These are phyloP conservation scores for Onygenales sp. DNA, from an alignment of 2,329 filamentous ascomycete genomes.

Conservation along the genomic window DNA sequence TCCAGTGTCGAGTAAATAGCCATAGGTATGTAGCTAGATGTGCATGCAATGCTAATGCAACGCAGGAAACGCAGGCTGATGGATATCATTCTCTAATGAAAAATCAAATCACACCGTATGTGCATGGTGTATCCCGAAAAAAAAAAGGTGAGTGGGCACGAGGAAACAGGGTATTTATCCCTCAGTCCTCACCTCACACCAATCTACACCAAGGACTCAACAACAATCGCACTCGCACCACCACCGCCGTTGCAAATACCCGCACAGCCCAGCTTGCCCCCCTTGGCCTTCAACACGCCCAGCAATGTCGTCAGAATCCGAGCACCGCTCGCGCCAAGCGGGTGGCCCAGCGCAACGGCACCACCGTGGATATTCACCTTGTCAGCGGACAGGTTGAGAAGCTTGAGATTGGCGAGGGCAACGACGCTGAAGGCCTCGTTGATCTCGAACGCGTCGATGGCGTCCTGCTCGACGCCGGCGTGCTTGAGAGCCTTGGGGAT, in stretches of 20 bases:
- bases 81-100: neutral
- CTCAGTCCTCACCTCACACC: neutral
- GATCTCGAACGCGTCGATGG: conserved; percentile 93
- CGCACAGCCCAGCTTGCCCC: conserved; percentile 84
- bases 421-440: conserved; percentile 99
- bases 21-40: too few relatives aligned
- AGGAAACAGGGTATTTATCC: neutral
- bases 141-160: neutral
- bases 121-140: neutral
- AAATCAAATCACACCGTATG: neutral
- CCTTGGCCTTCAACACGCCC: conserved; percentile 80
- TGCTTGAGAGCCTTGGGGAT: conserved; percentile 98
- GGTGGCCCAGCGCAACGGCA: conserved; percentile 91
- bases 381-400: conserved; percentile 66
- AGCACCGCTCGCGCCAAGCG: conserved; percentile 85
- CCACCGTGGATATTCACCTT: conserved; percentile 95
- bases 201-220: conserved; percentile 52
- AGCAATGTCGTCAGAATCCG: conserved; percentile 86
- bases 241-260: conserved; percentile 98
- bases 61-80: neutral
- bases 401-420: conserved; percentile 89
- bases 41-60: too few relatives aligned
- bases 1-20: too few relatives aligned
- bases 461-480: conserved; percentile 66
- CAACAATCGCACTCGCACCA: conserved; percentile 84